A percentile compares a stretch with the other conserved stretches of the same genome.
phyloP scores from a whole-genome alignment of 2,329 filamentous ascomycete species.

The Verticillium nubilum region DNA sequence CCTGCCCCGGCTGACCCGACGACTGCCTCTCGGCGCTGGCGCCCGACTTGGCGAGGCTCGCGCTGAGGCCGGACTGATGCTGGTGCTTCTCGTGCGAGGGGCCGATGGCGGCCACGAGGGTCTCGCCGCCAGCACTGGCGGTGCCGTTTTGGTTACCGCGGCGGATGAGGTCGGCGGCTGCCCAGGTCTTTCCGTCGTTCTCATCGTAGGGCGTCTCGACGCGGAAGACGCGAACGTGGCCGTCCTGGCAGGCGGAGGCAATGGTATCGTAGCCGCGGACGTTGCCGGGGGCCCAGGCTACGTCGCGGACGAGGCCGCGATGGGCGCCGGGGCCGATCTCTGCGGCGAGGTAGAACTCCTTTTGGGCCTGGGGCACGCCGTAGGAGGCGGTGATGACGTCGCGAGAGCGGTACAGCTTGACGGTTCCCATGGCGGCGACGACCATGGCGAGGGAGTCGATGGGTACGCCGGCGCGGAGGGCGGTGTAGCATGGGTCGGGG shows the following conservation, averaged over 20 bases:
- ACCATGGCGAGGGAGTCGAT: constrained; percentile 74
- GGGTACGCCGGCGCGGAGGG: constrained; percentile 75
- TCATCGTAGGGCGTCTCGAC: constrained; percentile 54
- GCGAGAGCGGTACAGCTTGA: constrained; percentile 76
- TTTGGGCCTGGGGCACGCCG: constrained; percentile 51
- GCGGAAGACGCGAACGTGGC: constrained; percentile 82
- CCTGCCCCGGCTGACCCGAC: constrained; percentile 57
- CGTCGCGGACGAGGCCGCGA: constrained; percentile 72
- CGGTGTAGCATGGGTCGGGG: constrained; percentile 70
- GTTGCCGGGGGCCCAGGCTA: constrained; percentile 89
- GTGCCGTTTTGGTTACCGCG: constrained; percentile 14
- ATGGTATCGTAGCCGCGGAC: constrained; percentile 86
- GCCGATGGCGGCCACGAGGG: constrained; percentile 4
- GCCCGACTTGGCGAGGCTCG: constrained; percentile 46
- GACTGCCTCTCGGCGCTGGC: constrained; percentile 44
- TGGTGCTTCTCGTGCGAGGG: constrained; percentile 17
- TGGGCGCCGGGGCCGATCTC: constrained; percentile 69
- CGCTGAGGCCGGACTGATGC: constrained; percentile 43
- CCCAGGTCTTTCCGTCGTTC: constrained; percentile 46
- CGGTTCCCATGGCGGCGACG: constrained; percentile 78
- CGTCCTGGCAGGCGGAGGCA: constrained; percentile 90
- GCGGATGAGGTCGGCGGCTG: constrained; percentile 37
- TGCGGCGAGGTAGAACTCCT: constrained; percentile 80
- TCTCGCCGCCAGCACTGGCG: constrained; percentile 5
- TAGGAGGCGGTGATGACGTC: constrained; percentile 48